A percentile compares a stretch with the other conserved stretches of the same genome.
phyloP scores from a whole-genome alignment of 2,329 filamentous ascomycete species.

The Diaporthe vexans region DNA sequence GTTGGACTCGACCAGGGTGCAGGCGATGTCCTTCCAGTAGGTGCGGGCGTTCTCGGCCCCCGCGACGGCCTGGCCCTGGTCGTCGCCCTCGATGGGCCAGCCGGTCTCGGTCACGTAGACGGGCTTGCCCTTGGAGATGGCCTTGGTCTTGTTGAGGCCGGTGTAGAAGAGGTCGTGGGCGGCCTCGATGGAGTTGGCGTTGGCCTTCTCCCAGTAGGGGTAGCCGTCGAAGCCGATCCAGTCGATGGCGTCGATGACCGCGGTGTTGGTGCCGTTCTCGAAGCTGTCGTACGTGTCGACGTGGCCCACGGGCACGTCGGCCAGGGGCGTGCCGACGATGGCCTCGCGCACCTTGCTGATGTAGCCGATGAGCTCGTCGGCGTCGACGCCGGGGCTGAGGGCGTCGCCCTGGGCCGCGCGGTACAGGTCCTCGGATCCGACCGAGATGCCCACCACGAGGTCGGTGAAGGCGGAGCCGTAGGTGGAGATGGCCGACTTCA shows the following conservation, averaged over 20 bases:
- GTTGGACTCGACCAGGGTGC: conserved; percentile 35
- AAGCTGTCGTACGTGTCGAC: conserved; percentile 78
- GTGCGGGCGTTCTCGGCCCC: conserved; percentile 39
- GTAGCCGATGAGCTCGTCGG: conserved; percentile 72
- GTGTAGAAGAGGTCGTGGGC: conserved; percentile 67
- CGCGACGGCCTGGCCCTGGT: conserved; percentile 37
- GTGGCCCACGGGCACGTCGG: conserved; percentile 67
- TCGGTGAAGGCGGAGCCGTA: conserved; percentile 65
- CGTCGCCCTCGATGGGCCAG: conserved; percentile 39
- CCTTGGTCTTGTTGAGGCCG: conserved; percentile 60
- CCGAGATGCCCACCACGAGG: conserved; percentile 74
- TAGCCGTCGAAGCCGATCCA: conserved; percentile 77
- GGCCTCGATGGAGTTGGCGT: conserved; percentile 69
- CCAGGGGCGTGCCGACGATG: conserved; percentile 61
- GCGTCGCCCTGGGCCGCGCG: conserved; percentile 70
- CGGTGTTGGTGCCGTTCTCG: conserved; percentile 70
- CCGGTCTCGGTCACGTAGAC: conserved; percentile 43
- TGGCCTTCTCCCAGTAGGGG: conserved; percentile 74
- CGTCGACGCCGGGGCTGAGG: conserved; percentile 69
- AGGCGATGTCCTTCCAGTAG: conserved; percentile 41
- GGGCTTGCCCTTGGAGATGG: conserved; percentile 53
- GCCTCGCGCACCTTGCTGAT: conserved; percentile 64
- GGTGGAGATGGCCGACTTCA: conserved; percentile 67
- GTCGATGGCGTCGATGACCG: conserved; percentile 73
- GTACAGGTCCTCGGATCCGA: conserved; percentile 79